Percentiles rank a stretch among this genome's conserved stretches.
These are phyloP conservation scores for Penicillium psychrofluorescens DNA, from an alignment of 495 filamentous ascomycete genomes.

Conservation along the genomic window DNA sequence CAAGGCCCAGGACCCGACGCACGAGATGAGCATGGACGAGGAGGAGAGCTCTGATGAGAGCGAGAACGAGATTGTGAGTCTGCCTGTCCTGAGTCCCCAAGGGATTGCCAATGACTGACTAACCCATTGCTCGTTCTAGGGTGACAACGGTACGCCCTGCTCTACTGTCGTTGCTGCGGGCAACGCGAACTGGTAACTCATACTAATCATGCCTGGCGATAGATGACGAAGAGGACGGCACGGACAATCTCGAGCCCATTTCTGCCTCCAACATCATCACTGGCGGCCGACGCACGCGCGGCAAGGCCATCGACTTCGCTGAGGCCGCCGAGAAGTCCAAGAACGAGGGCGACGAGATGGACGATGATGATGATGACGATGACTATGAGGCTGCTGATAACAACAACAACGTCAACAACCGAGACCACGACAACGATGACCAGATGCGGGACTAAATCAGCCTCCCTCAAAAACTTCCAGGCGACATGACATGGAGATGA, in stretches of 20 bases:
- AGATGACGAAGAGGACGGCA: conserved; percentile 61
- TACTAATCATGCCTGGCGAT: conserved; percentile 4
- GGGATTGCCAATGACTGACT: neutral
- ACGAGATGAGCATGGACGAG: conserved; percentile 60
- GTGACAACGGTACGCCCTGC: conserved; percentile 25
- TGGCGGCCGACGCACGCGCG: conserved; percentile 76
- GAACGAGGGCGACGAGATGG: conserved; percentile 46
- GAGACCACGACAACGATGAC: conserved; percentile 26
- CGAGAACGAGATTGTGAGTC: conserved; percentile 56
- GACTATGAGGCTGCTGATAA: conserved; percentile 27
- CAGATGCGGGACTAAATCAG: conserved; percentile 37
- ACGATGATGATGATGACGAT: conserved; percentile 76
- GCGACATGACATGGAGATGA: conserved; percentile 5
- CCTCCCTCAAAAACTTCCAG: conserved; percentile 5
- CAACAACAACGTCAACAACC: conserved; percentile 4
- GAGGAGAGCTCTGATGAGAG: conserved; percentile 62
- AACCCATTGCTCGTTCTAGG: conserved; percentile 17
- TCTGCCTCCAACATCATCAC: conserved; percentile 78
- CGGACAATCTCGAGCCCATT: conserved; percentile 85
- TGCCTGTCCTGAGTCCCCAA: neutral
- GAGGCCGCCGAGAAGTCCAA: conserved; percentile 58
- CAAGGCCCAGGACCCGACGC: conserved; percentile 43
- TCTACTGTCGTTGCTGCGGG: neutral
- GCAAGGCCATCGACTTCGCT: conserved; percentile 72
- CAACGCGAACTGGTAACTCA: neutral